phyloP scores from a whole-genome alignment of 2,329 filamentous ascomycete species.

The Nemania diffusa region DNA sequence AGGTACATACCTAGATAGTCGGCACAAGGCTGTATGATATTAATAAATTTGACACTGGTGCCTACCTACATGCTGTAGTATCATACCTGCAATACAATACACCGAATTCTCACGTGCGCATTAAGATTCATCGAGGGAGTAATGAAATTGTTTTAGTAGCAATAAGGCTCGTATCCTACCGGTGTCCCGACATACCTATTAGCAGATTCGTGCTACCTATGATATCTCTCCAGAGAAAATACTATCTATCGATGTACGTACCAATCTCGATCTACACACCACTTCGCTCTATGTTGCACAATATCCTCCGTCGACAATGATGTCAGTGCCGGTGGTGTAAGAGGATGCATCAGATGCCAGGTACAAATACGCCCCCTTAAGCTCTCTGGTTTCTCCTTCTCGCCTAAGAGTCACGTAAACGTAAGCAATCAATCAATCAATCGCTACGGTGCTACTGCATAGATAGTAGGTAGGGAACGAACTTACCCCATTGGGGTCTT shows the following conservation, averaged over 20 bases:
- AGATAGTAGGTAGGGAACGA: neutral
- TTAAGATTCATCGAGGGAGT: neutral
- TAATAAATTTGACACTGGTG: neutral
- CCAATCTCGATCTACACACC: too few species aligned
- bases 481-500: slow-evolving; percentile 81
- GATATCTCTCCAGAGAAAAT: too few species aligned
- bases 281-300: slow-evolving; percentile 61
- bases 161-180: neutral
- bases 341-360: slow-evolving; percentile 83
- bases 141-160: neutral
- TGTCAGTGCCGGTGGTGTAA: slow-evolving; percentile 80
- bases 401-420: slow-evolving; percentile 56
- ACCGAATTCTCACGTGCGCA: neutral
- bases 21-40: neutral
- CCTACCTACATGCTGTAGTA: neutral
- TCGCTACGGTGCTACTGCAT: neutral
- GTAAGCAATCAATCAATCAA: too few species aligned
- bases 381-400: slow-evolving; percentile 76
- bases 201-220: too few species aligned
- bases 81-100: neutral
- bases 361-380: slow-evolving; percentile 86
- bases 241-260: too few species aligned
- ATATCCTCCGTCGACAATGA: slow-evolving; percentile 82
- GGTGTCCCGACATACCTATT: too few species aligned
- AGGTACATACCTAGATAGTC: neutral